These are phyloP conservation scores for Aspergillus sp. DNA, from an alignment of 2,329 filamentous ascomycete species.

Conservation along the genomic window DNA sequence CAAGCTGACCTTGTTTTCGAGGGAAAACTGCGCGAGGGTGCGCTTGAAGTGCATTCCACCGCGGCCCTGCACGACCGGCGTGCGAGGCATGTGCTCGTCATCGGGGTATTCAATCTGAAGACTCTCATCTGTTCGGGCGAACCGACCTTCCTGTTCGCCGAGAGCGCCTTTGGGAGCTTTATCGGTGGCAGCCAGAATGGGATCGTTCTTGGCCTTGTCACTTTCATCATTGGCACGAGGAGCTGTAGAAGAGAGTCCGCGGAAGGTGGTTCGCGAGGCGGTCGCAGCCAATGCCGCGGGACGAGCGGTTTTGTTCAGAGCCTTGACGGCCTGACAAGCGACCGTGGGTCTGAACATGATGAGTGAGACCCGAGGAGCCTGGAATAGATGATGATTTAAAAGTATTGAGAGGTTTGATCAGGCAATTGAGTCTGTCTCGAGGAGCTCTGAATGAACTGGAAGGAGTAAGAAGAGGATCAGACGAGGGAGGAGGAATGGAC, in stretches of 20 bases:
- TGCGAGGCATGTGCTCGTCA: conserved; percentile 69
- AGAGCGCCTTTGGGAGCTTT: conserved; percentile 29
- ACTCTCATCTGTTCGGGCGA: conserved; percentile 75
- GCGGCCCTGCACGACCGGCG: conserved; percentile 68
- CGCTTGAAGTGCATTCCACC: conserved; percentile 81
- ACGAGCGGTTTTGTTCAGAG: conserved; percentile 17
- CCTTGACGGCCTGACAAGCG: conserved; percentile 25
- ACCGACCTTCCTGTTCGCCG: conserved; percentile 59
- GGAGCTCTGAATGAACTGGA: neutral
- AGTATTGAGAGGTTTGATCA: neutral
- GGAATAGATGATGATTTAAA: neutral
- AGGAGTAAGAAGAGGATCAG: neutral
- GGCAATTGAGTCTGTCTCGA: neutral
- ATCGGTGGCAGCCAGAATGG: conserved; percentile 25
- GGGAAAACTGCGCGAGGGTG: conserved; percentile 79
- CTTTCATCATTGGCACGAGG: conserved; percentile 23
- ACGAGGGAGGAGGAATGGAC: neutral
- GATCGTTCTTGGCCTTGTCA: conserved; percentile 24
- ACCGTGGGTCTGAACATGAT: conserved; percentile 29
- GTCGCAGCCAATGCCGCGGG: conserved; percentile 17
- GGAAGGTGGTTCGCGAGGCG: conserved; percentile 15
- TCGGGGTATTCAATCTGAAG: conserved; percentile 77
- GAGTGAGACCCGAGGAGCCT: neutral
- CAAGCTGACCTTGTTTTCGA: conserved; percentile 77
- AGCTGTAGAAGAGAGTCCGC: conserved; percentile 30